Base-by-base conservation (phyloP, 805 yeast species). In the Teunomyces aglyptinius region DNA sequence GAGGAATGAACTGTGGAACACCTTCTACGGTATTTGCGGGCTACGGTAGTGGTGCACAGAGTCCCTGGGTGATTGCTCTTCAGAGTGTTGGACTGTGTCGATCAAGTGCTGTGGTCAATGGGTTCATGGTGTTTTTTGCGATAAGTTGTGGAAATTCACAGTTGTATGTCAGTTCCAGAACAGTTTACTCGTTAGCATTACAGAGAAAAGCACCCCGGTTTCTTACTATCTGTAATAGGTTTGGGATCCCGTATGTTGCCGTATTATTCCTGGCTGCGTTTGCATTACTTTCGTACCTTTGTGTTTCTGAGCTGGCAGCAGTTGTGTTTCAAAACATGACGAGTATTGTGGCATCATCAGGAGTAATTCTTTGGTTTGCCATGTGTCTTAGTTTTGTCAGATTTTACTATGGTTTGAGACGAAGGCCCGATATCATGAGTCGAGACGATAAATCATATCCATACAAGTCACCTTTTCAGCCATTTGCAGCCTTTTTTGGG, bases 321-420 rank as follows among this genome's bases (percentile, higher is more conserved):
- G 64, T 70, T 12, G 85, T 85, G 4, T 87, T 88, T 53, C 85
- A 80, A 49, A 79, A 84, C 54, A 67, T 87, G 48, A 77, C 86
- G 6, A 81, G 82, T 53, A 73, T 87, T 29, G 78, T 87, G 44
- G 82, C 91, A 2, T 80, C 91, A 0, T 78, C 91, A 1, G 91
- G 90, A 0, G 77, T 89, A 44, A 65, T 89, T 29, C 89, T 86
- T 36, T 89, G 96, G 96, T 74, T 76, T 52, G 86, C 89, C 4
- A 80, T 85, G 78, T 81, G 86, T 54, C 58, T 82, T 13, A 73
- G 89, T 2, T 86, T 75, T 58, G 60, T 85, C 32, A 64, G 91
- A 44, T 85, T 85, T 57, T 82, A 77, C 61, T 78, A 74, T 50
- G 91, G 87, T 0, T 63, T 85, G 50, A 73, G 75, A 51, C 64